These are phyloP conservation scores for Albugo candida DNA, from an alignment of 352 stramenopile species.

Conservation along the genomic window DNA sequence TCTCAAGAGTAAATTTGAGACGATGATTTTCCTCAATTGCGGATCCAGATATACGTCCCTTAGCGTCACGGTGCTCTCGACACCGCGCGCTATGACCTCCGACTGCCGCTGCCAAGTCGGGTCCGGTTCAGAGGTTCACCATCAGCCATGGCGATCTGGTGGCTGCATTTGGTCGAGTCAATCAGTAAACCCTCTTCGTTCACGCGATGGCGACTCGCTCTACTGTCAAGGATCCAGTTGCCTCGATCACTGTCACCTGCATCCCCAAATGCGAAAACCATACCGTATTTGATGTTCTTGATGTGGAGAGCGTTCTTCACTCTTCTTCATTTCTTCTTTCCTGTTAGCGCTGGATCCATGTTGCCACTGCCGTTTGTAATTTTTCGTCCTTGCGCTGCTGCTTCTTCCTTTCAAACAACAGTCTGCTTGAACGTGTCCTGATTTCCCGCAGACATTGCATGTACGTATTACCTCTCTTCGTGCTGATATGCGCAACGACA, in stretches of 20 bases:
- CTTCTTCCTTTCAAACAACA: too few species aligned
- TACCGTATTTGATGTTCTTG: too few species aligned
- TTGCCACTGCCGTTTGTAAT: not conserved
- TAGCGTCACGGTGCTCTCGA: not conserved
- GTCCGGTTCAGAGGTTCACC: not conserved
- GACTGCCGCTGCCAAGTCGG: not conserved
- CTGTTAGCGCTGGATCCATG: not conserved
- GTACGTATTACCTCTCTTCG: not conserved
- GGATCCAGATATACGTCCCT: not conserved
- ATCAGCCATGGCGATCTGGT: not conserved
- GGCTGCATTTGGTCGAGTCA: not conserved
- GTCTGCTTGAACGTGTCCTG: not conserved
- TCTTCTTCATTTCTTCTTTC: not conserved
- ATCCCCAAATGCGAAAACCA: too few species aligned
- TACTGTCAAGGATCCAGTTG: too few species aligned
- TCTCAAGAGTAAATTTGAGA: too few species aligned
- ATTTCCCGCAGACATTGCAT: not conserved
- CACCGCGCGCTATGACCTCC: not conserved
- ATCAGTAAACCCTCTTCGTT: not conserved
- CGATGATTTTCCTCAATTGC: too few species aligned
- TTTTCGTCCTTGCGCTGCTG: too few species aligned
- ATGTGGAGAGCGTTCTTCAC: not conserved
- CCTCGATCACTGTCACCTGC: too few species aligned
- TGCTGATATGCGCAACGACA: not conserved
- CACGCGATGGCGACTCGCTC: not conserved